Evolutionary conservation across 257 asterid genomes (phyloP), one percentile per base, ranked within the genome.

Genomic region (Fraxinus cuspidata): DNA sequence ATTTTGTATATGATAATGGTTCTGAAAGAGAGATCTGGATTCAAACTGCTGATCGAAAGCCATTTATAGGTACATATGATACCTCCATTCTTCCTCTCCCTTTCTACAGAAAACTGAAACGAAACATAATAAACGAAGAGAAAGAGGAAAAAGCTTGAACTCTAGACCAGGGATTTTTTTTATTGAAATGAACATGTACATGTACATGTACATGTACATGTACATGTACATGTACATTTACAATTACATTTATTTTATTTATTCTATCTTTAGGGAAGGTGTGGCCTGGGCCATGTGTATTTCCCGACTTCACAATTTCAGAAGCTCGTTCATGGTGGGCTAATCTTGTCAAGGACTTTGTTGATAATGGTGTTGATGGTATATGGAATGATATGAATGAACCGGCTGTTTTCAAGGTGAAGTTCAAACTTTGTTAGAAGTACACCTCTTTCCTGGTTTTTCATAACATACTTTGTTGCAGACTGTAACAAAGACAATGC

Each of bases 311-410:
- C 84, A 95, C 97, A 40, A 96, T 85, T 78, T 88, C 90, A 64
- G 85, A 80, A 76, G 92, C 92, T 31, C 93, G 98, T 72, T 88
- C 90, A 29, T 95, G 99, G 99, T 95, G 99, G 99, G 90, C 96
- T 76, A 81, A 85, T 84, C 91, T 95, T 44, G 98, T 95, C 75
- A 93, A 88, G 83, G 97, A 81, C 75, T 95, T 95, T 80, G 69
- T 83, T 60, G 68, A 88, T 34, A 90, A 92, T 84, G 99, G 98
- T n/a, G 99, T 93, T 75, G 97, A 93, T 79, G 99, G 98, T 72
- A 95, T 95, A 86, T 93, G 99, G 99, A 95, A 95, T 83, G 99
- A 95, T 81, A 95, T 95, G 99, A 95, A 95, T 63, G 99, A 93
- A 77, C 99, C 99, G 16, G 96, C 98, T 76, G 87, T 95, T 75